Evolutionary conservation across 768 basidiomycete genomes (phyloP).

Genomic region (Suillus subalutaceus): DNA sequence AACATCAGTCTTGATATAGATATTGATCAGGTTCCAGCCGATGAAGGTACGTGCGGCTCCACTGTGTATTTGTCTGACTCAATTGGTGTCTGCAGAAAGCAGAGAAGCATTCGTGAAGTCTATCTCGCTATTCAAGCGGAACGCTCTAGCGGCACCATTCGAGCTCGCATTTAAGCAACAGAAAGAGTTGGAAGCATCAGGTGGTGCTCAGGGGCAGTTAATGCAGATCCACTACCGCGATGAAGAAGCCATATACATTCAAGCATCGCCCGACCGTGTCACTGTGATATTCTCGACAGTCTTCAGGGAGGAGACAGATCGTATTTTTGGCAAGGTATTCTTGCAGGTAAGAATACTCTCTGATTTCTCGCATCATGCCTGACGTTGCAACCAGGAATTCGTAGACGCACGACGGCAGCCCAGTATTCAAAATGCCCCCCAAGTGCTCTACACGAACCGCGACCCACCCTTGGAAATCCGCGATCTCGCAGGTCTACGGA

Average conservation of each 20-base stretch:
- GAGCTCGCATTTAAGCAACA: constrained; percentile 85
- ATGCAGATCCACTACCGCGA: constrained; percentile 96
- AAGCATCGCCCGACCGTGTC: constrained; percentile 91
- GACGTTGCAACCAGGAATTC: constrained; percentile 71
- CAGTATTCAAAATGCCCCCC: constrained; percentile 93
- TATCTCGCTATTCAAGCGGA: constrained; percentile 85
- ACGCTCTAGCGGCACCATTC: constrained; percentile 93
- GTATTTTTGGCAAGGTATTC: constrained; percentile 98
- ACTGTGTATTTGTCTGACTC: constrained; percentile 9
- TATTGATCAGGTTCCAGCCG: constrained; percentile 81
- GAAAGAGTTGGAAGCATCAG: constrained; percentile 78
- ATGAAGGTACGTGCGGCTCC: constrained; percentile 59
- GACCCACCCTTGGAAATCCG: constrained; percentile 98
- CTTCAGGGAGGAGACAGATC: constrained; percentile 96
- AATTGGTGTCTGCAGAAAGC: constrained; percentile 54
- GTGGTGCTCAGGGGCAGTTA: constrained; percentile 70
- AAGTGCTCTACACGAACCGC: constrained; percentile 92
- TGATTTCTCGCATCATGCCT: constrained; percentile 5
- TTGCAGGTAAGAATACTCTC: constrained; percentile 67
- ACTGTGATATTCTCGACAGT: constrained; percentile 98
- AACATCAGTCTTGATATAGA: constrained; percentile 88
- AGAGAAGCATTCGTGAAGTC: constrained; percentile 81
- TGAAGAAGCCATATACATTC: constrained; percentile 96
- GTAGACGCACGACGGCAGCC: constrained; percentile 96
- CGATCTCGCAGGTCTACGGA: constrained; percentile 77